Evolutionary conservation across 768 basidiomycete species (phyloP).

Genomic region (Lentinula sp.): DNA sequence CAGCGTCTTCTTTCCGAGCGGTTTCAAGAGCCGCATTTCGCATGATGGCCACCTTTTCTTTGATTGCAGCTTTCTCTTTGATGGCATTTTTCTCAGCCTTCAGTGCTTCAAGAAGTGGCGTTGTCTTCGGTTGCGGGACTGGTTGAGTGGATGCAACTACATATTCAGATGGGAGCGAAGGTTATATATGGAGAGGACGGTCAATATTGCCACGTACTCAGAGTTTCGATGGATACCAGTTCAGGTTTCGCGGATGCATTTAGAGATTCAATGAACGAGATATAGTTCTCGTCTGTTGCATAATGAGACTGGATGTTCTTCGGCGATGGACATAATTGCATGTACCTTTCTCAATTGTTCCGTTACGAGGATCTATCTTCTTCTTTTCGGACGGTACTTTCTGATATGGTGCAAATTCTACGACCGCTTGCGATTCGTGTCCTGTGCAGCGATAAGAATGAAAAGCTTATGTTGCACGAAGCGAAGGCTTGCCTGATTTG

Average conservation of each 20-base stretch:
- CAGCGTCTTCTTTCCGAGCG: constrained; percentile 29
- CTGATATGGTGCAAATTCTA: constrained; percentile 93
- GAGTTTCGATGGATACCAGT: constrained; percentile 54
- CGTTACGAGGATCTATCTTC: constrained; percentile 76
- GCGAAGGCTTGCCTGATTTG: constrained; percentile 64
- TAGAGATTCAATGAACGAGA: constrained; percentile 75
- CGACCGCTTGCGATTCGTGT: constrained; percentile 80
- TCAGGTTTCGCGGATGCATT: constrained; percentile 47
- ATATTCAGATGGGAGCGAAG: not conserved
- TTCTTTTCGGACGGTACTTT: constrained; percentile 71
- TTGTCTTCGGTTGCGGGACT: constrained; percentile 64
- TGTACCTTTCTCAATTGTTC: constrained; percentile 86
- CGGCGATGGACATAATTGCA: not conserved
- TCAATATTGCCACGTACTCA: constrained; percentile 36
- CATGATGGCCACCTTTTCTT: constrained; percentile 67
- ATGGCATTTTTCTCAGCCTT: constrained; percentile 67
- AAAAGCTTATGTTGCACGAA: not conserved
- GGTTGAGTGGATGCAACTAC: constrained; percentile 63
- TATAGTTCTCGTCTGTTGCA: constrained; percentile 68
- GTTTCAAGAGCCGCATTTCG: constrained; percentile 58
- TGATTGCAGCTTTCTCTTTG: constrained; percentile 67
- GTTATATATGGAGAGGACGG: not conserved
- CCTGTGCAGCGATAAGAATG: constrained; percentile 41
- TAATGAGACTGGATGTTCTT: not conserved
- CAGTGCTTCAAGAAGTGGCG: constrained; percentile 89